Percentiles rank a stretch among this genome's conserved stretches.
phyloP scores from a whole-genome alignment of 1,284 basidiomycete species.

The Cutaneotrichosporon cutaneum region DNA sequence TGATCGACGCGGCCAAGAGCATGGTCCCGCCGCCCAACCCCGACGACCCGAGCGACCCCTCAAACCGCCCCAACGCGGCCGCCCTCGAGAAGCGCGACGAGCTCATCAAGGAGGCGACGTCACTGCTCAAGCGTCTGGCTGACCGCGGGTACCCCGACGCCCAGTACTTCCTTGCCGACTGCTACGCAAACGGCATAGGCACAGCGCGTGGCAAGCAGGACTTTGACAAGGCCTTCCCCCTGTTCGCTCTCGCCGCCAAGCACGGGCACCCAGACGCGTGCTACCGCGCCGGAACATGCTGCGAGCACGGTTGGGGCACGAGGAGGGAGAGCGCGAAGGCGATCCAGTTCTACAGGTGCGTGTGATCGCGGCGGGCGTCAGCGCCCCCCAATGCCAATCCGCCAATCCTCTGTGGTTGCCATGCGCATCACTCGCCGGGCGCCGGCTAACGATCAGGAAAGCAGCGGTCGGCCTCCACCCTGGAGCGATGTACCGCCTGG shows the following conservation, averaged over 20 bases:
- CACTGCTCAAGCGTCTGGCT: constrained; percentile 82
- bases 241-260: constrained; percentile 94
- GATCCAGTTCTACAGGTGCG: constrained; percentile 75
- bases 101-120: constrained; percentile 79
- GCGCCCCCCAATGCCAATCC: background rate
- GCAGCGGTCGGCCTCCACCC: constrained; percentile 88
- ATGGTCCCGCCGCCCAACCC: constrained; percentile 55
- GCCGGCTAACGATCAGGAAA: constrained; percentile 59
- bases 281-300: constrained; percentile 94
- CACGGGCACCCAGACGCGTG: constrained; percentile 97
- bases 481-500: constrained; percentile 93
- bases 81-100: constrained; percentile 85
- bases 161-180: constrained; percentile 97
- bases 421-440: background rate
- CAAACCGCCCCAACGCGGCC: constrained; percentile 61
- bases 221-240: constrained; percentile 93
- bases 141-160: constrained; percentile 91
- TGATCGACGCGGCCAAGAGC: constrained; percentile 92
- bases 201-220: constrained; percentile 85
- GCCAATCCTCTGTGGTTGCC: background rate
- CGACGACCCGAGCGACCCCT: constrained; percentile 25
- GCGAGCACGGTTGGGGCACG: constrained; percentile 99
- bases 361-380: constrained; percentile 4
- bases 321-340: constrained; percentile 88
- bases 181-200: constrained; percentile 94